A percentile compares a stretch with the other conserved stretches of the same genome.
phyloP scores from a whole-genome alignment of 306 rosid genomes.

The Cucumis sativus region Cucumber_9930_V3 NC_026658.2:8616501-8617000 shows the following conservation, averaged over 20 bases:
- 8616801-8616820: background rate
- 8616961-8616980: slow-evolving; percentile 35
- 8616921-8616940: slow-evolving; percentile 33
- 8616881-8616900: slow-evolving; percentile 37
- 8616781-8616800: background rate
- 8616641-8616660: background rate
- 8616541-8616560: slow-evolving; percentile 78
- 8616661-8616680: background rate
- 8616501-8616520: slow-evolving; percentile 78
- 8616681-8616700: background rate
- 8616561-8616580: slow-evolving; percentile 56
- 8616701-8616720: slow-evolving; percentile 14
- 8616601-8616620: slow-evolving; percentile 58
- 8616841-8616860: slow-evolving; percentile 21
- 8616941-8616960: slow-evolving; percentile 37
- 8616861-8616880: slow-evolving; percentile 49
- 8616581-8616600: slow-evolving; percentile 61
- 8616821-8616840: slow-evolving; percentile 1
- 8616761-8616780: slow-evolving; percentile 37
- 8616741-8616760: slow-evolving; percentile 14
- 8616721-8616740: slow-evolving; percentile 70
- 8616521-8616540: slow-evolving; percentile 71
- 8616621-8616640: slow-evolving; percentile 45
- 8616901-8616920: slow-evolving; percentile 43
- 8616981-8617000: background rate